Percentiles rank a stretch among this genome's conserved stretches.
Conservation (phyloP, 495 filamentous ascomycete species). For the Haplographium delicatum region DNA sequence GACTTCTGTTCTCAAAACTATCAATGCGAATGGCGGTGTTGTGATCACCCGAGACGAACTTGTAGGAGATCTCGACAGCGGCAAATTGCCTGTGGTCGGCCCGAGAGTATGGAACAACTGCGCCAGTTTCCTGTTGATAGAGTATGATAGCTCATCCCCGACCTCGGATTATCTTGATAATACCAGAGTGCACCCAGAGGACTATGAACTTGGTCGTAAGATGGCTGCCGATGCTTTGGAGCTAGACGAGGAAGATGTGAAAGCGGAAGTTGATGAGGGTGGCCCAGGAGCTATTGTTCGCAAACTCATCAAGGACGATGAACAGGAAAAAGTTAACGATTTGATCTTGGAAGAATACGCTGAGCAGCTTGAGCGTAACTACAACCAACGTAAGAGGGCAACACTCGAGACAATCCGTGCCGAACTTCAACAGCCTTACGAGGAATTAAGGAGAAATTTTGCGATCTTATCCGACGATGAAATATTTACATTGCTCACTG, state of each 20-base stretch:
- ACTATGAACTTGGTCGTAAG: slow-evolving; percentile 94
- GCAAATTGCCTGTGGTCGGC: slow-evolving; percentile 72
- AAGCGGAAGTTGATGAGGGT: slow-evolving; percentile 84
- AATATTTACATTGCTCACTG: slow-evolving; percentile 95
- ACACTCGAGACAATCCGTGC: slow-evolving; percentile 95
- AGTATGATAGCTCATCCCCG: slow-evolving; percentile 72
- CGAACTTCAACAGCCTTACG: slow-evolving; percentile 86
- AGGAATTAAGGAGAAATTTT: slow-evolving; percentile 85
- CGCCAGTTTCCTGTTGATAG: slow-evolving; percentile 87
- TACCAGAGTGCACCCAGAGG: slow-evolving; percentile 94
- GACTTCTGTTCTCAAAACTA: slow-evolving; percentile 77
- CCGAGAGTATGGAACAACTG: slow-evolving; percentile 93
- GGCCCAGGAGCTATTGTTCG: slow-evolving; percentile 86
- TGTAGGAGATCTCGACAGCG: slow-evolving; percentile 75
- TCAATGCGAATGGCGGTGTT: slow-evolving; percentile 80
- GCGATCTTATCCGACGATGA: slow-evolving; percentile 65
- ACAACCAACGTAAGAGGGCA: slow-evolving; percentile 89
- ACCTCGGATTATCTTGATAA: slow-evolving; percentile 90
- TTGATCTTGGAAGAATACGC: slow-evolving; percentile 95
- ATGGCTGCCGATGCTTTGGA: slow-evolving; percentile 97
- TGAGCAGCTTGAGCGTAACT: slow-evolving; percentile 87
- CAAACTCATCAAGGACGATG: slow-evolving; percentile 84
- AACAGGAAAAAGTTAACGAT: slow-evolving; percentile 92
- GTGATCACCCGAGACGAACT: slow-evolving; percentile 79
- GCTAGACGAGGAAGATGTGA: slow-evolving; percentile 95